A percentile compares a stretch with the other conserved stretches of the same genome.
Conservation (phyloP, 1,139 yeast genomes). For the Komagataea norvegica region DNA sequence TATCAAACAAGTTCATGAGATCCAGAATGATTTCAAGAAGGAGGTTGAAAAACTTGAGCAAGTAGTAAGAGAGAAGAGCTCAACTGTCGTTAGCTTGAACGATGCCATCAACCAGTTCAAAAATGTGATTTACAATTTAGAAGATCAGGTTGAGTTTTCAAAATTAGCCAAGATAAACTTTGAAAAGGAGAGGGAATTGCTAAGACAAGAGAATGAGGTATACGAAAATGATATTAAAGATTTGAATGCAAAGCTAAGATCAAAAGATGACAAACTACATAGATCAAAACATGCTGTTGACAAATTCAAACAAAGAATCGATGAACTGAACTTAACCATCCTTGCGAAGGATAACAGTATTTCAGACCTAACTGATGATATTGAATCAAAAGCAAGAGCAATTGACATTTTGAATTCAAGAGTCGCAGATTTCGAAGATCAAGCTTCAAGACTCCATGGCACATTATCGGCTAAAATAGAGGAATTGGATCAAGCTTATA, state of each 20-base stretch:
- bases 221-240: conserved; percentile 27
- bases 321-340: conserved; percentile 39
- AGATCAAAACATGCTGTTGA: conserved; percentile 19
- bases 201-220: conserved; percentile 26
- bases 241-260: conserved; percentile 26
- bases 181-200: conserved; percentile 24
- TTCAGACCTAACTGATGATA: conserved; percentile 28
- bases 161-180: conserved; percentile 26
- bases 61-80: conserved; percentile 47
- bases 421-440: conserved; percentile 24
- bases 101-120: conserved; percentile 21
- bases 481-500: conserved; percentile 2
- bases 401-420: conserved; percentile 14
- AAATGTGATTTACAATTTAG: conserved; percentile 24
- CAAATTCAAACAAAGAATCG: conserved; percentile 33
- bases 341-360: conserved; percentile 28
- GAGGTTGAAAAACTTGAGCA: conserved; percentile 51
- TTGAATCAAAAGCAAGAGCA: conserved; percentile 26
- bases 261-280: conserved; percentile 23
- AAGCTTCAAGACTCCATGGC: conserved; percentile 19
- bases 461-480: conserved; percentile 10
- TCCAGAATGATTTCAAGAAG: conserved; percentile 51
- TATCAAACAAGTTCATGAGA: conserved; percentile 41
- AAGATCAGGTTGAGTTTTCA: conserved; percentile 25
- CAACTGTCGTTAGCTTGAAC: conserved; percentile 29